phyloP scores from a whole-genome alignment of 306 rosid species.

The Cicer yamashitae region DNA sequence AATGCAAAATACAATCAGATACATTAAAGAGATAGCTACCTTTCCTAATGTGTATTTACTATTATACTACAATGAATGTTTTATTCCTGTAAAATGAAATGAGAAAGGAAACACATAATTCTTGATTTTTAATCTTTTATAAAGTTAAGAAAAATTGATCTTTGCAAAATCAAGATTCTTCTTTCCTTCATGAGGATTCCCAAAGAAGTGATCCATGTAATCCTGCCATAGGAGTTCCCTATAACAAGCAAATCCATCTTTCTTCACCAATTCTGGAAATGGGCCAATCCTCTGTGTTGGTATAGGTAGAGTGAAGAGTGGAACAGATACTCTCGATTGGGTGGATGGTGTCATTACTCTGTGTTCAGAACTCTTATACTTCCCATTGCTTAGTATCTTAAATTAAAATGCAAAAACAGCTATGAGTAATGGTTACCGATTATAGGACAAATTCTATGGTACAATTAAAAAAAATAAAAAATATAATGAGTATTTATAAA shows the following conservation, averaged over 20 bases:
- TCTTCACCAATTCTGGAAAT: constrained; percentile 51
- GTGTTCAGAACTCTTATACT: constrained; percentile 71
- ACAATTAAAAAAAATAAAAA: too few relatives aligned
- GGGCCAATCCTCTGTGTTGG: constrained; percentile 57
- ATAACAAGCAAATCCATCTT: constrained; percentile 57
- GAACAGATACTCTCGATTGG: constrained; percentile 65
- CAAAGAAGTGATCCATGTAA: constrained; percentile 66
- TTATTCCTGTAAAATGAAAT: not conserved
- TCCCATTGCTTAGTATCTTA: constrained; percentile 70
- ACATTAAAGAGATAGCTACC: too few relatives aligned
- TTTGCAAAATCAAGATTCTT: constrained; percentile 66
- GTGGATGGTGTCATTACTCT: constrained; percentile 55
- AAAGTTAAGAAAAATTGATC: not conserved
- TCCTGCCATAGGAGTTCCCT: constrained; percentile 57
- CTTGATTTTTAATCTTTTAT: not conserved
- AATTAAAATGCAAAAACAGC: not conserved
- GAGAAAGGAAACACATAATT: not conserved
- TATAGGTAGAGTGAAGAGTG: constrained; percentile 53
- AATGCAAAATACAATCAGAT: too few relatives aligned
- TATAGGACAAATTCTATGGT: not conserved
- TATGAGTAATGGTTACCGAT: not conserved
- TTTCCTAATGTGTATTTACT: too few relatives aligned
- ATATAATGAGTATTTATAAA: too few relatives aligned
- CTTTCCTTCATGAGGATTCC: constrained; percentile 62
- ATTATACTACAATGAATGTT: too few relatives aligned